Evolutionary conservation across 257 asterid species (phyloP), one percentile per base, ranked within the genome.

Genomic region (Ilex aquifolium): DNA sequence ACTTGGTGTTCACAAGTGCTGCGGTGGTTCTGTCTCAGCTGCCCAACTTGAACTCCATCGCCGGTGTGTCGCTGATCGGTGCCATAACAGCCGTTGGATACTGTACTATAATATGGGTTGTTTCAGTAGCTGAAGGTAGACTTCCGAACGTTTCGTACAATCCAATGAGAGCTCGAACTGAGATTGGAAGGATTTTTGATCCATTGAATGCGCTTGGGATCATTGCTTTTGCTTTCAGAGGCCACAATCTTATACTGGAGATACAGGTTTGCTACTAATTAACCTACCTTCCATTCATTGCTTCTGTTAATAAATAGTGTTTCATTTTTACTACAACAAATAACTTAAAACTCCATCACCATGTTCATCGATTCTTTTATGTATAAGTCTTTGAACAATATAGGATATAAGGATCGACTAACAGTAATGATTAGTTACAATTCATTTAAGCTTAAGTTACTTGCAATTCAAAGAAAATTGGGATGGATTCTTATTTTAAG

Each of bases 221-320:
- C 60, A 52, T 74, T 6, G 78, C 78, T 44, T 74, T 74, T 56
- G 74, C 78, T 49, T 74, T 74, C 13, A 60, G 78, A 64, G 78
- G 78, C 1, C 78, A 74, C 32, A 74, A 68, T 31, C 71, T 74
- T 3, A 65, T 74, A 27, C 78, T 74, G 4, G 78, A 74, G 61
- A 68, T 74, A 40, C 78, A 74, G 74, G 74, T 68, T 10, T 50
- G 56, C 27, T 21, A 21, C 27, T 21, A 36, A 36, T 36, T 36
- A 36, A 8, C 42, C 8, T 36, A 0, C 27, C 27, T 36, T 36
- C 42, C 42, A 4, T 8, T 36, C 8, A 36, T 36, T 36, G 27
- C 27, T 36, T 36, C 42, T 36, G 42, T 36, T 36, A 36, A 21
- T 21, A 21, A n/a, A n/a, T n/a, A n/a, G n/a, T n/a, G n/a, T n/a